Evolutionary conservation across 139 green algal genomes (phyloP).

Genomic region (Pseudopediastrum boryanum): DNA sequence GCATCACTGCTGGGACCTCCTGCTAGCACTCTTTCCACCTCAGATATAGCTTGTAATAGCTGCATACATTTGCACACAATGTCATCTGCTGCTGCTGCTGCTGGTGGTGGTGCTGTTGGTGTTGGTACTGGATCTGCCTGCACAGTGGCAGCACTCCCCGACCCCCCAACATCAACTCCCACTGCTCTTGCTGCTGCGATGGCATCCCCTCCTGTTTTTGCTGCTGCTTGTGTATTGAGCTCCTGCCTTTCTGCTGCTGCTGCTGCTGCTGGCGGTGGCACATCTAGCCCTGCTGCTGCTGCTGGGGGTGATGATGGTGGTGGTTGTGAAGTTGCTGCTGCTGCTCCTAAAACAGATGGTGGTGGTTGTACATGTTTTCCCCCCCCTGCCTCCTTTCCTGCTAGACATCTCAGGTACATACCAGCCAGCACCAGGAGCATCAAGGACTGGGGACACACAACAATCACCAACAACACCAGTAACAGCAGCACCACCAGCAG

Average conservation of each 20-base stretch:
- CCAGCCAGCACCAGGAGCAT: too few relatives aligned
- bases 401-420: too few relatives aligned
- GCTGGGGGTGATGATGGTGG: neutral
- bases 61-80: too few relatives aligned
- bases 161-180: neutral
- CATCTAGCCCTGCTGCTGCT: neutral
- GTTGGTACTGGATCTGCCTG: neutral
- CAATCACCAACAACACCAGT: too few relatives aligned
- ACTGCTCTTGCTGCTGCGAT: neutral
- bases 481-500: too few relatives aligned
- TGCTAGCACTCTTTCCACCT: too few relatives aligned
- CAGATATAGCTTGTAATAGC: too few relatives aligned
- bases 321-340: neutral
- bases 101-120: neutral
- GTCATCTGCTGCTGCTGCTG: too few relatives aligned
- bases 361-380: too few relatives aligned
- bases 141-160: neutral
- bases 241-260: neutral
- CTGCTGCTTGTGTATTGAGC: neutral
- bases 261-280: neutral
- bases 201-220: neutral
- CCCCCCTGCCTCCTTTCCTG: too few relatives aligned
- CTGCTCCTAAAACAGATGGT: neutral
- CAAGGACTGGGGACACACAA: too few relatives aligned
- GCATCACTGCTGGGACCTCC: too few relatives aligned